A percentile compares a stretch with the other conserved stretches of the same genome.
These are phyloP conservation scores for Trypanosoma platydactyli DNA, from an alignment of 208 protist species.

Conservation along the genomic window DNA sequence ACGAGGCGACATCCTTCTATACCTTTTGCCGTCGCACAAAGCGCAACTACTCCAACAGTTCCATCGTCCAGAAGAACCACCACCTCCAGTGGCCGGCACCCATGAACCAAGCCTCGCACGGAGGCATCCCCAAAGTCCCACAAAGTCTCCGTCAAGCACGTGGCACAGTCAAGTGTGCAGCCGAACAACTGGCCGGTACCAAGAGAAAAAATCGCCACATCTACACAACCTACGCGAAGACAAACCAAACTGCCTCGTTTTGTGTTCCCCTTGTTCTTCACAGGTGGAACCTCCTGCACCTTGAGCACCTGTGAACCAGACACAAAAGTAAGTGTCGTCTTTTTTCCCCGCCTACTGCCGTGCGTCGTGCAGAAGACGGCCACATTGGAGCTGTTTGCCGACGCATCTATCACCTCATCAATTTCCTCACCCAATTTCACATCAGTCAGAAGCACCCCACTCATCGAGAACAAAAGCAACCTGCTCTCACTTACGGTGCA, in stretches of 20 bases:
- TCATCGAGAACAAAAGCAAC: conserved; percentile 50
- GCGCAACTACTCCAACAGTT: conserved; percentile 42
- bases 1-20: neutral
- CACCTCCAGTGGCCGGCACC: conserved; percentile 45
- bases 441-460: conserved; percentile 48
- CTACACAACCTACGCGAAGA: conserved; percentile 1
- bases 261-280: neutral
- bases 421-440: conserved; percentile 30
- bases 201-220: conserved; percentile 23
- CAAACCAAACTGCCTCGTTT: conserved; percentile 14
- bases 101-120: conserved; percentile 42
- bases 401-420: neutral
- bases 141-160: neutral
- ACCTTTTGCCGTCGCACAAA: conserved; percentile 14
- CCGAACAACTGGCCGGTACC: conserved; percentile 16
- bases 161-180: neutral
- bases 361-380: conserved; percentile 12
- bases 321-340: conserved; percentile 8
- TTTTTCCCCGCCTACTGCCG: conserved; percentile 1
- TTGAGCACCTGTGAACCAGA: conserved; percentile 15
- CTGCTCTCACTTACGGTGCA: neutral
- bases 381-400: conserved; percentile 19
- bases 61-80: conserved; percentile 53
- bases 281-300: conserved; percentile 8
- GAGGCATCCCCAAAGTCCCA: conserved; percentile 35